Percentiles rank a stretch among this genome's conserved stretches.
These are phyloP conservation scores for Cladophialophora immunda DNA, from an alignment of 2,329 filamentous ascomycete genomes.

Conservation along the genomic window DNA sequence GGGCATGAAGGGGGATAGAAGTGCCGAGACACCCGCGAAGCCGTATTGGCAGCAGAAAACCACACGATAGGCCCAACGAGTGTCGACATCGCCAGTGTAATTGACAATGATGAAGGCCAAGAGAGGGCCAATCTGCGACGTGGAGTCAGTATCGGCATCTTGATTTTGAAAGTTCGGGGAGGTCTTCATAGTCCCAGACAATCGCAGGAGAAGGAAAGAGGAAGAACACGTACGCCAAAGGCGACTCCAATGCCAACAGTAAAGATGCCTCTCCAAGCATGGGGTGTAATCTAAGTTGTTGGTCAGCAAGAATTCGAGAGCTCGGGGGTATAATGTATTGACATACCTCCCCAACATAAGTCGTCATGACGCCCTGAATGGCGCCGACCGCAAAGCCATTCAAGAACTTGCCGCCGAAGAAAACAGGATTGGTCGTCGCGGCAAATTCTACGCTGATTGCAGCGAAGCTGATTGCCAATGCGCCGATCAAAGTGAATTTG, in stretches of 20 bases:
- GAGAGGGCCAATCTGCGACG: slow-evolving; percentile 45
- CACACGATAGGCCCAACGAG: slow-evolving; percentile 54
- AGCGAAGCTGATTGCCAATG: slow-evolving; percentile 38
- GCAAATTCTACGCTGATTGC: slow-evolving; percentile 47
- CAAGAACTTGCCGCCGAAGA: slow-evolving; percentile 57
- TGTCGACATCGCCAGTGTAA: slow-evolving; percentile 48
- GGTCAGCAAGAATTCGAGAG: neutral
- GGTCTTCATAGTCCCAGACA: neutral
- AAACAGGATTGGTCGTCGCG: slow-evolving; percentile 45
- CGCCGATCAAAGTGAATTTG: slow-evolving; percentile 32
- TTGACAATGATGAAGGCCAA: slow-evolving; percentile 50
- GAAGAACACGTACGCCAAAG: slow-evolving; percentile 45
- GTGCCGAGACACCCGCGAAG: slow-evolving; percentile 48
- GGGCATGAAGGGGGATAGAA: slow-evolving; percentile 39
- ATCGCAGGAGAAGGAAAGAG: neutral
- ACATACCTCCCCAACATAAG: slow-evolving; percentile 52
- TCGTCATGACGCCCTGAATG: slow-evolving; percentile 52
- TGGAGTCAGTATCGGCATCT: too few relatives aligned
- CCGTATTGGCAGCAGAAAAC: slow-evolving; percentile 54
- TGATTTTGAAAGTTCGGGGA: too few relatives aligned
- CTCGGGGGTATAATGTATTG: too few relatives aligned
- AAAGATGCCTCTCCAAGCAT: slow-evolving; percentile 58
- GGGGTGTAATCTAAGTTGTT: slow-evolving; percentile 51
- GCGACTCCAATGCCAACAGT: slow-evolving; percentile 54
- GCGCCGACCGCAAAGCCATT: slow-evolving; percentile 57